Percentiles rank a stretch among this genome's conserved stretches.
phyloP scores from a whole-genome alignment of 257 asterid genomes.

The Petunia axillaris region DNA sequence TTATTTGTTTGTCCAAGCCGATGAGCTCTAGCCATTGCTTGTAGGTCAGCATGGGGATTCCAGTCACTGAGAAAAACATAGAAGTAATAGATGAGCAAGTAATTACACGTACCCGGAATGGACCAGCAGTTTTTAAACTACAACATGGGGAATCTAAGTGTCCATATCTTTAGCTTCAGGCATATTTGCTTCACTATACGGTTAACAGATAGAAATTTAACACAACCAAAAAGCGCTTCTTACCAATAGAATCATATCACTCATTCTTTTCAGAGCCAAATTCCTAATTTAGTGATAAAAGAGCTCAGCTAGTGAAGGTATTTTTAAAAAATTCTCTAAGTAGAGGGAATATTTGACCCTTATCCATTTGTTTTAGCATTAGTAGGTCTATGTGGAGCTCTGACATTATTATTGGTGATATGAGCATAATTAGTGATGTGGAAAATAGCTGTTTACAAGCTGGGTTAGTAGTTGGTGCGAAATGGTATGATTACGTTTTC shows the following conservation, averaged over 20 bases:
- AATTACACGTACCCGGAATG: constrained; percentile 20
- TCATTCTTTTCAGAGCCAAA: neutral
- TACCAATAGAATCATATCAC: constrained; percentile 18
- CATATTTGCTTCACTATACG: neutral
- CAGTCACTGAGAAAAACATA: constrained; percentile 76
- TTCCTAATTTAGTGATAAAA: constrained; percentile 12
- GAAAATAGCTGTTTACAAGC: too few relatives aligned
- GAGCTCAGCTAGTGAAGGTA: neutral
- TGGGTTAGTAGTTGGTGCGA: neutral
- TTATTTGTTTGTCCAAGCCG: constrained; percentile 99
- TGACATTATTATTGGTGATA: too few relatives aligned
- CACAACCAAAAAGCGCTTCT: neutral
- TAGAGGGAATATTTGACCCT: too few relatives aligned
- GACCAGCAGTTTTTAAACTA: neutral
- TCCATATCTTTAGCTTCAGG: neutral
- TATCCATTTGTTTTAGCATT: too few relatives aligned
- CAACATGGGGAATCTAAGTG: constrained; percentile 12
- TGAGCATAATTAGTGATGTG: too few relatives aligned
- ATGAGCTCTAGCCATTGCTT: constrained; percentile 99
- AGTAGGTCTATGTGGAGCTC: too few relatives aligned
- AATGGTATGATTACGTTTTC: neutral
- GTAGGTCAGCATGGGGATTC: constrained; percentile 99
- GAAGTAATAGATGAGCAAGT: constrained; percentile 26
- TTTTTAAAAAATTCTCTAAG: too few relatives aligned
- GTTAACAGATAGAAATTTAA: constrained; percentile 2